A percentile compares a stretch with the other conserved stretches of the same genome.
Conservation (phyloP, 2,329 filamentous ascomycete genomes). For the Trichoderma aggressivum region DNA sequence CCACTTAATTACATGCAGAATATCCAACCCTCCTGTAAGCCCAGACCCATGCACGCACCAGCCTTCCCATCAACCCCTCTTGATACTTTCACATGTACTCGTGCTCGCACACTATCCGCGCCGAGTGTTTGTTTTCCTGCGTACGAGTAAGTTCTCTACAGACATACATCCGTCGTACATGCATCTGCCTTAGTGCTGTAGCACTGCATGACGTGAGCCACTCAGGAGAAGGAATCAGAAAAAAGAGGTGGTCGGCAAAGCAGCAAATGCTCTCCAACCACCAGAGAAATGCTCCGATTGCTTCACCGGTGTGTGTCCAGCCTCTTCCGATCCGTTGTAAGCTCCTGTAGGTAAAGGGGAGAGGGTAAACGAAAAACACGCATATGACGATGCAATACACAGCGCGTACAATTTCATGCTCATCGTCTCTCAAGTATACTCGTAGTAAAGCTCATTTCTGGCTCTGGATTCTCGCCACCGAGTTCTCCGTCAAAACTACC, state of each 20-base stretch:
- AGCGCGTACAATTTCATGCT: neutral
- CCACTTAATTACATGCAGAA: slow-evolving; percentile 13
- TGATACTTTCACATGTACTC: neutral
- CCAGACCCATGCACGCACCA: neutral
- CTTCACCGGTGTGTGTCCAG: neutral
- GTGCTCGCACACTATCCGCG: neutral
- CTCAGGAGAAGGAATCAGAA: neutral
- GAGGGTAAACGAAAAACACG: neutral
- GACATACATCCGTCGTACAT: neutral
- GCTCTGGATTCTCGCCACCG: neutral
- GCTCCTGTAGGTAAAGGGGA: neutral
- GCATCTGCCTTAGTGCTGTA: neutral
- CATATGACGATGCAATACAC: neutral
- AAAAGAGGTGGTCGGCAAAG: slow-evolving; percentile 6
- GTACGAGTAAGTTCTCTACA: slow-evolving; percentile 15
- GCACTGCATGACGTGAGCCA: slow-evolving; percentile 14
- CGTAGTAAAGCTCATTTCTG: neutral
- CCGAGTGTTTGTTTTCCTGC: neutral
- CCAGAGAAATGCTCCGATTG: neutral
- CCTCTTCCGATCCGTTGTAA: neutral
- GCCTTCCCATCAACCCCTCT: neutral
- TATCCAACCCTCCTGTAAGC: slow-evolving; percentile 6
- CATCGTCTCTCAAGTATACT: neutral
- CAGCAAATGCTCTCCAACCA: neutral
- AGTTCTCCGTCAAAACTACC: neutral